Conservation (phyloP, 2,329 filamentous ascomycete species). For the Trichoderma afroharzianum region DNA sequence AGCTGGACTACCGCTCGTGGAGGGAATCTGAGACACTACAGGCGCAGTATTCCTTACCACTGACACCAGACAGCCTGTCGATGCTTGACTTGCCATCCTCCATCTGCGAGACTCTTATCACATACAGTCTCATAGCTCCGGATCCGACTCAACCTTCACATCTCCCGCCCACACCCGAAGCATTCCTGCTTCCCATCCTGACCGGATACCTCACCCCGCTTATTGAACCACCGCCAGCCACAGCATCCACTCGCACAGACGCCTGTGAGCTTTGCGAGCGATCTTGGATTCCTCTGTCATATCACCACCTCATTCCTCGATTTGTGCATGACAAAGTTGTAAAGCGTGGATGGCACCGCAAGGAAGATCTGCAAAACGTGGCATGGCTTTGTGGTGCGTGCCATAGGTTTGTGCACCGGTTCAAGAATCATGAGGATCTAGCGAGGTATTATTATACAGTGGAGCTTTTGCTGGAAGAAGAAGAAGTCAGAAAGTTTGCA, state of each 20-base stretch:
- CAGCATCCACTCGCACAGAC: slow-evolving; percentile 50
- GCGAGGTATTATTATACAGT: slow-evolving; percentile 70
- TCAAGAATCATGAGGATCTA: slow-evolving; percentile 73
- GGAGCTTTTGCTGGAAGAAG: slow-evolving; percentile 64
- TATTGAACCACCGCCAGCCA: slow-evolving; percentile 61
- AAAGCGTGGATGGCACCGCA: slow-evolving; percentile 74
- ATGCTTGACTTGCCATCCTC: slow-evolving; percentile 50
- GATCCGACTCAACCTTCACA: slow-evolving; percentile 31
- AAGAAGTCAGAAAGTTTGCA: slow-evolving; percentile 69
- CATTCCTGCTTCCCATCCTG: slow-evolving; percentile 62
- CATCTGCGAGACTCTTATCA: slow-evolving; percentile 62
- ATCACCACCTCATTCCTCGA: slow-evolving; percentile 83
- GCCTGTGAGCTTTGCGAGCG: slow-evolving; percentile 75
- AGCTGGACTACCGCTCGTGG: slow-evolving; percentile 57
- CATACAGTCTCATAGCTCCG: slow-evolving; percentile 61
- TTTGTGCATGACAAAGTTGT: slow-evolving; percentile 71
- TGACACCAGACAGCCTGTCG: slow-evolving; percentile 51
- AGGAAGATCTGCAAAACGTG: slow-evolving; percentile 72
- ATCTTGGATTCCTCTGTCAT: slow-evolving; percentile 71
- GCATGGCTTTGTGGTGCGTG: slow-evolving; percentile 85
- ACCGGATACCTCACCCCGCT: slow-evolving; percentile 57
- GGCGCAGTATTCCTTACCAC: slow-evolving; percentile 53
- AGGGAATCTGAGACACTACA: slow-evolving; percentile 42
- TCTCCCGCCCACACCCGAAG: slow-evolving; percentile 39
- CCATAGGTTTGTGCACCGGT: slow-evolving; percentile 75